Evolutionary conservation across 2,329 filamentous ascomycete species (phyloP), one percentile per base, ranked within the genome.

Genomic region (Hymenoscyphus fructigenus): DNA sequence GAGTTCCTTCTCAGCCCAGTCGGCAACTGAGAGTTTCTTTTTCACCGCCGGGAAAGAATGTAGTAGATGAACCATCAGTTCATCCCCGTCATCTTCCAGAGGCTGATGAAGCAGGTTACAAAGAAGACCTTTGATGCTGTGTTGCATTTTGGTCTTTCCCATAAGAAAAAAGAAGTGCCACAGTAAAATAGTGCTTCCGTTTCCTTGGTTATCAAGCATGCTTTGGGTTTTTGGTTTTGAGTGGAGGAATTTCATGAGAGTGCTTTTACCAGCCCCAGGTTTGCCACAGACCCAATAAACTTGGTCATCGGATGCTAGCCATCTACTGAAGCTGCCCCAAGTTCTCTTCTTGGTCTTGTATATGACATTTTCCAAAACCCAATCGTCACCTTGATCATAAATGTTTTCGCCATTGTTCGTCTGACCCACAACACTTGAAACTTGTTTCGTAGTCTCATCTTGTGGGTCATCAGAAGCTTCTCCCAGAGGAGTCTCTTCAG

Each of bases 1-100:
- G 17, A 64, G 66, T 20, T 67, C 59, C 15, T 47, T 58, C 17
- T 38, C 59, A 5, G 62, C 50, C 7, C 58, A 53, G 20, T 66
- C 57, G 17, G 53, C 50, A 20, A 60, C 57, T 1, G 64, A 47
- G 2, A 2, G 14, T 7, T 29, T 57, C 2, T 61, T 41, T 20
- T 60, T 61, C 10, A 44, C 60, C 15, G 50, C 34, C 53, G 20
- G 65, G 57, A 29, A 60, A 17, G 7, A 50, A 36, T 20, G 0
- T 32, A 69, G 0, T 9, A 57, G 53, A 29, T 28, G 15, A 1
- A 2, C 53, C 5, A 57, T 57, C 1, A 32, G 28, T 0, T n/a
- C 53, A 17, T 57, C 10, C 20, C 44, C 44, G 5, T 50, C 12
- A 1, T 15, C 10, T 32, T 7, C 53, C 5, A 57, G 17, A 32